Evolutionary conservation across 106 monocot species (phyloP).

Genomic region (Hemerocallis citrina): DNA sequence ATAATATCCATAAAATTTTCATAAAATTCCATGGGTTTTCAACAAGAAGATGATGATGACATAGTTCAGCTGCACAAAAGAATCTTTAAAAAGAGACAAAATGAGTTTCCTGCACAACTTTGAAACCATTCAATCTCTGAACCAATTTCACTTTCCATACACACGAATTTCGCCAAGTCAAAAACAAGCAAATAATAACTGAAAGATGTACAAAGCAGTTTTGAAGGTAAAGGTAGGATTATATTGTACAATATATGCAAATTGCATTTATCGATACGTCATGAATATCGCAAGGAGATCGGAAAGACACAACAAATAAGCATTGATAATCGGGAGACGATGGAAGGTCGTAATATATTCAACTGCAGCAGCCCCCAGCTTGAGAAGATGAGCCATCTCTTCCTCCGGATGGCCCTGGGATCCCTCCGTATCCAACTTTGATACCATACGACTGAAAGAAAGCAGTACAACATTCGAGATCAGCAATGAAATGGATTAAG

Average conservation of each 20-base stretch:
- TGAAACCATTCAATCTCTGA: too few species aligned
- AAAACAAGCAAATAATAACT: too few species aligned
- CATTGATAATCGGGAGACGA: background rate
- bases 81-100: too few species aligned
- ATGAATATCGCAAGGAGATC: background rate
- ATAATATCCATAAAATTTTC: too few species aligned
- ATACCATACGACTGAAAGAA: constrained; percentile 23
- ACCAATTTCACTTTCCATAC: too few species aligned
- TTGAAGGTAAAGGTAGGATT: background rate
- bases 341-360: background rate
- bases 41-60: too few species aligned
- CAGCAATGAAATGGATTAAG: too few species aligned
- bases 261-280: background rate
- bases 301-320: background rate
- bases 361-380: constrained; percentile 28
- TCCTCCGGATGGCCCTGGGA: constrained; percentile 25
- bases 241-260: constrained; percentile 1
- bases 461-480: background rate
- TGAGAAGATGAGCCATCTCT: constrained; percentile 25
- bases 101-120: too few species aligned
- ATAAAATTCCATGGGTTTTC: too few species aligned
- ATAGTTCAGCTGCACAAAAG: too few species aligned
- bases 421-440: constrained; percentile 30
- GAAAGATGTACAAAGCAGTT: background rate
- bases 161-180: too few species aligned